Base-by-base conservation (phyloP, 2,329 filamentous ascomycete species). In the Xylaria sp. region DNA sequence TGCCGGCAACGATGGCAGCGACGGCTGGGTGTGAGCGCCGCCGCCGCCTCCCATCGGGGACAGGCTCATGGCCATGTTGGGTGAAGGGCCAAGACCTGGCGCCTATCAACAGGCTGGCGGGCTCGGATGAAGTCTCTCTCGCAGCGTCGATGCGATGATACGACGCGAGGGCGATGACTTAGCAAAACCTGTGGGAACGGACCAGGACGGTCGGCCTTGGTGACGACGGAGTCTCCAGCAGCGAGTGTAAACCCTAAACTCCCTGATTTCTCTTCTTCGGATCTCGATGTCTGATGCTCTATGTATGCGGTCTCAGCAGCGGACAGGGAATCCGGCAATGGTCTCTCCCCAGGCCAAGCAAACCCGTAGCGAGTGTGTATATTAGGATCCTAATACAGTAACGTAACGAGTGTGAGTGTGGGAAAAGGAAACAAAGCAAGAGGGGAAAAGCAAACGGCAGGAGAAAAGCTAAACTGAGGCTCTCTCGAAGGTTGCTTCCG, bases 1-100 rank as follows among this genome's bases (percentile, higher is more conserved):
- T 58, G 90, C 85, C 44, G 94, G 93, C 63, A 99, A 80, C 57
- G 91, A 87, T 19, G 93, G 92, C 66, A 99, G 79, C 56, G 93
- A 97, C 53, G 91, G 84, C 75, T 96, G 91, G 59, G 81, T 91
- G 77, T 87, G 91, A 75, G 84, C 82, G 56, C 84, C 84, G 72
- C 81, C 82, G 69, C 70, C 71, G 68, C 75, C 72, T 56, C 73
- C 73, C 61, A 76, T 76, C 57, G 78, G 72, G 55, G 81, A 79
- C 57, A 84, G 74, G 68, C 80, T 84, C 73, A 82, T 77, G 69
- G 85, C 79, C 85, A 88, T 89, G 71, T 64, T 78, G 71, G 71
- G 67, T 71, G 49, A 63, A 64, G 54, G 56, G 67, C 62, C 64
- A 63, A 59, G 59, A 59, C 46, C 54, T 61, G 64, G 66, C 60